Evolutionary conservation across 495 filamentous ascomycete genomes (phyloP).

Genomic region (Astrocystis sublimbata): DNA sequence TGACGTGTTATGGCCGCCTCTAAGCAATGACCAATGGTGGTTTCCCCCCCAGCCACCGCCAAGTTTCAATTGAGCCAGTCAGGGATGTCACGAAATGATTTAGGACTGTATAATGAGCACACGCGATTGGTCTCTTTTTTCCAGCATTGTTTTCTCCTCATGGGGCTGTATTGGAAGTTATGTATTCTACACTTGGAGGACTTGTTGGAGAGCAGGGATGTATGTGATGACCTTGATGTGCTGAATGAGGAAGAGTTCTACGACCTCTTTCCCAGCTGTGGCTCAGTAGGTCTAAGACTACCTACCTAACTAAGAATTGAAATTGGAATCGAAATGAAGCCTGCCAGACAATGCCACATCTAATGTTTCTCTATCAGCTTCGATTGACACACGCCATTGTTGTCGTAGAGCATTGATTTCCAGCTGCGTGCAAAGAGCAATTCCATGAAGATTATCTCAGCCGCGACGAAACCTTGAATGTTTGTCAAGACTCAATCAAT

Average conservation of each 20-base stretch:
- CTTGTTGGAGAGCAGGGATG: background rate
- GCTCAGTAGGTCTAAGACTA: too few relatives aligned
- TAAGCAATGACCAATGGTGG: slow-evolving; percentile 19
- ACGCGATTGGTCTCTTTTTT: background rate
- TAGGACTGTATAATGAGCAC: background rate
- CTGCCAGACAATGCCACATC: too few relatives aligned
- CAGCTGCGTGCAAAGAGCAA: too few relatives aligned
- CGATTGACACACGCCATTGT: too few relatives aligned
- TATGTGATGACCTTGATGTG: background rate
- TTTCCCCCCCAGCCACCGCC: background rate
- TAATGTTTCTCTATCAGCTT: too few relatives aligned
- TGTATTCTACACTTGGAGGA: background rate
- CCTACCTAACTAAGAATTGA: too few relatives aligned
- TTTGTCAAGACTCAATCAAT: too few relatives aligned
- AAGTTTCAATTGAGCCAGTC: background rate
- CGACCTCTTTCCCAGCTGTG: too few relatives aligned
- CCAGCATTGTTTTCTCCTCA: background rate
- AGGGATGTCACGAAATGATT: background rate
- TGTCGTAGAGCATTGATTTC: too few relatives aligned
- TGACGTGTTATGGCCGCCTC: slow-evolving; percentile 18
- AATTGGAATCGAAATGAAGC: too few relatives aligned
- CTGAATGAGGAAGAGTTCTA: background rate
- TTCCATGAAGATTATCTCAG: too few relatives aligned
- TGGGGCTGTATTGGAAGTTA: background rate
- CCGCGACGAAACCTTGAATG: too few relatives aligned